phyloP scores from a whole-genome alignment of 306 rosid genomes.

The Vicia faba region DNA sequence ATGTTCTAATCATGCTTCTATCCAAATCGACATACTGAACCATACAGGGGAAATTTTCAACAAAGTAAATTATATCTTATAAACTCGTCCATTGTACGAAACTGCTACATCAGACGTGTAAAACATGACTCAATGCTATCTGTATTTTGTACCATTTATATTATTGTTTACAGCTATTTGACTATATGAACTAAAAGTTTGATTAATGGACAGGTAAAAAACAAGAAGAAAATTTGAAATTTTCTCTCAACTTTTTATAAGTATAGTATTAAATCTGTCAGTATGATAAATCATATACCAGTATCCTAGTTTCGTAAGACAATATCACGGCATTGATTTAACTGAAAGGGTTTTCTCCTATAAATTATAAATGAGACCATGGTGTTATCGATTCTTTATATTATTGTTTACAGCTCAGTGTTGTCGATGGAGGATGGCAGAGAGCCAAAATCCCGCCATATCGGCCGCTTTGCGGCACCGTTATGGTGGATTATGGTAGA shows the following conservation, averaged over 20 bases:
- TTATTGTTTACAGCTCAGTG: no score
- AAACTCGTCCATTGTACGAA: constrained; percentile 6
- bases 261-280: background rate
- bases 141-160: constrained; percentile 10
- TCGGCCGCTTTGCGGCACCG: no score
- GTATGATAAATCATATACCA: constrained; percentile 23
- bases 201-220: background rate
- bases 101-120: constrained; percentile 2
- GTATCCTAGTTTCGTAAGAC: background rate
- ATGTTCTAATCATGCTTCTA: no score
- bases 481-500: no score
- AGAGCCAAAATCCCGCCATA: no score
- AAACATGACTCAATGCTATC: constrained; percentile 7
- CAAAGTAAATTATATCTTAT: background rate
- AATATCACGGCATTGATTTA: constrained; percentile 22
- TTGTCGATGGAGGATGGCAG: no score
- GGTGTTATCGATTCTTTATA: background rate
- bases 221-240: background rate
- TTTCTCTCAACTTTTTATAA: background rate
- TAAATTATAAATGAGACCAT: constrained; percentile 20
- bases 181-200: background rate
- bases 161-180: background rate
- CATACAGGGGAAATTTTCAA: constrained; percentile 1
- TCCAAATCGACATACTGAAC: no score
- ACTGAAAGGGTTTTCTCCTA: constrained; percentile 13